A percentile compares a stretch with the other conserved stretches of the same genome.
Conservation (phyloP, 805 yeast genomes). For the Wickerhamiella qilinensis region DNA sequence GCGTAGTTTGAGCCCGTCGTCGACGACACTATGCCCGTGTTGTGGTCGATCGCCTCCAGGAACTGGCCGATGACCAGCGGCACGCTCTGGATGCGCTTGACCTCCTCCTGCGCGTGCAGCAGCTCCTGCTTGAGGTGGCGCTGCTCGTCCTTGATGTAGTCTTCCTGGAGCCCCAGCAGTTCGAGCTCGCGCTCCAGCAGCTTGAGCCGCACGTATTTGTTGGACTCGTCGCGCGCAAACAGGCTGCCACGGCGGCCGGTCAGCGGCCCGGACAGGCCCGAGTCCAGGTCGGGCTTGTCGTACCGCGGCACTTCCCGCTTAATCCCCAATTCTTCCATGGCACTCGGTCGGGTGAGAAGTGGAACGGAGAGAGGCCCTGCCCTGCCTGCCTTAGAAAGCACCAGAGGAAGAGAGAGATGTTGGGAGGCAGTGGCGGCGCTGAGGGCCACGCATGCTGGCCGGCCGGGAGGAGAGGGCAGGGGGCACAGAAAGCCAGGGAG, state of each 20-base stretch:
- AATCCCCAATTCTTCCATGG: conserved; percentile 10
- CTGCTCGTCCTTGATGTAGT: conserved; percentile 94
- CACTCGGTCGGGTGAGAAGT: no score
- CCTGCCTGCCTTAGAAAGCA: no score
- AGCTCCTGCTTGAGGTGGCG: conserved; percentile 90
- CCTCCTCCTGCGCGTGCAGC: conserved; percentile 95
- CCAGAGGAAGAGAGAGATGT: no score
- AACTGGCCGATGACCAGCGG: conserved; percentile 98
- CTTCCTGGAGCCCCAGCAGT: conserved; percentile 74
- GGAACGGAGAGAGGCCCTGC: no score
- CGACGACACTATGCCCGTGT: conserved; percentile 90
- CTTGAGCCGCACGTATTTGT: conserved; percentile 72
- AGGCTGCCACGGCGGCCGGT: not conserved
- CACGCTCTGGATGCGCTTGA: conserved; percentile 90
- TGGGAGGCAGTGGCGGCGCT: no score
- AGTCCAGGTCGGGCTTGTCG: not conserved
- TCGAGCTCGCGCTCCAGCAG: conserved; percentile 83
- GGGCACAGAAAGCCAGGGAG: no score
- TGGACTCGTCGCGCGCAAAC: conserved; percentile 20
- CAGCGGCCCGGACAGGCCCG: no score
- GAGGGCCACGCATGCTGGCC: no score
- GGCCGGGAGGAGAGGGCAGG: no score
- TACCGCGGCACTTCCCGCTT: not conserved
- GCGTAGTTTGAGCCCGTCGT: conserved; percentile 97
- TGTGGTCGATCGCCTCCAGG: conserved; percentile 90